Evolutionary conservation across 2,329 filamentous ascomycete genomes (phyloP).

Genomic region (Colletotrichum liaoningense): DNA sequence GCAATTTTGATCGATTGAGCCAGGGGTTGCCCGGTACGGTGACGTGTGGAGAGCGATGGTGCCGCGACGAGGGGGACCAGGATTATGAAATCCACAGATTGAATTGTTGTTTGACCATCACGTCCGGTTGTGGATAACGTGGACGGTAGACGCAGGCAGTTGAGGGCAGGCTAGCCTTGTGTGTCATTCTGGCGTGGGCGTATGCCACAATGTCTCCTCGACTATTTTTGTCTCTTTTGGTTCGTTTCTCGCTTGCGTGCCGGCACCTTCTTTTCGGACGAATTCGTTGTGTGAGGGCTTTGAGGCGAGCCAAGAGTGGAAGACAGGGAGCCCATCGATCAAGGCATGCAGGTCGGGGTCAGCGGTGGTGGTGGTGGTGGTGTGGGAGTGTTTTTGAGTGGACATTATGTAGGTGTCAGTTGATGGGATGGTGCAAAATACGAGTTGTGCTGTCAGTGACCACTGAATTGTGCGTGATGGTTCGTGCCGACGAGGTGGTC

Average conservation of each 20-base stretch:
- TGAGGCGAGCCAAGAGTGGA: neutral
- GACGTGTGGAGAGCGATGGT: constrained; percentile 3
- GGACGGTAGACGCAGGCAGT: neutral
- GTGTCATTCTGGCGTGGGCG: neutral
- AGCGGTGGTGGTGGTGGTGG: constrained; percentile 7
- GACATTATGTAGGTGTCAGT: constrained; percentile 30
- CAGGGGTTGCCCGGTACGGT: constrained; percentile 18
- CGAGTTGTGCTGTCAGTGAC: constrained; percentile 20
- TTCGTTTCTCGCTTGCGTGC: constrained; percentile 3
- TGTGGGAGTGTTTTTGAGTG: constrained; percentile 12
- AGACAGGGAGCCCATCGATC: constrained; percentile 7
- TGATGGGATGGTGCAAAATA: constrained; percentile 21
- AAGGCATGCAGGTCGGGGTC: constrained; percentile 5
- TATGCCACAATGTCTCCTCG: neutral
- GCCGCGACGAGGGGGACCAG: neutral
- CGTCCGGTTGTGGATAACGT: neutral
- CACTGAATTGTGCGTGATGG: neutral
- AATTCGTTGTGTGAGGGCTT: neutral
- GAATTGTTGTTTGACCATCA: neutral
- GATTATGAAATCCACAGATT: neutral
- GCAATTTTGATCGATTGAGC: constrained; percentile 24
- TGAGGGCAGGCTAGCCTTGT: neutral
- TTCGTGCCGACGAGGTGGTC: neutral
- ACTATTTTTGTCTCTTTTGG: constrained; percentile 12
- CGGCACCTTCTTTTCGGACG: constrained; percentile 11